phyloP scores from a whole-genome alignment of 345 rosid species.

The Murraya paniculata region DNA sequence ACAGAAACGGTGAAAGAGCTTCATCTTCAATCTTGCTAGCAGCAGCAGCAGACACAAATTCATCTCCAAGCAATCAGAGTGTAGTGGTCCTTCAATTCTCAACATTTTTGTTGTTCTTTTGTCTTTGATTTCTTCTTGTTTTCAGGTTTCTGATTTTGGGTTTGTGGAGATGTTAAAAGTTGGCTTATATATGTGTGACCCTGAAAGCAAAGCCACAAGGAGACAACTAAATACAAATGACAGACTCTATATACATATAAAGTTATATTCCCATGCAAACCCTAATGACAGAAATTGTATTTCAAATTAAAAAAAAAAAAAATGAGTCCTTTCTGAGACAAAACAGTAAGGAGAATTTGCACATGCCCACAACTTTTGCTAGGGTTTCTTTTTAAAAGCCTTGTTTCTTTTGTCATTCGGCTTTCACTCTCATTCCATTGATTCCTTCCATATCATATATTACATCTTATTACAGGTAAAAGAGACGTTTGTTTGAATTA shows the following conservation, averaged over 20 bases:
- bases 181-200: not conserved
- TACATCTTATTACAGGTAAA: not conserved
- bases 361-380: not conserved
- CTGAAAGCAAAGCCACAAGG: not conserved
- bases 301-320: not conserved
- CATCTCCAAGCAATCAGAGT: not conserved
- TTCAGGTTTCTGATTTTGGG: not conserved
- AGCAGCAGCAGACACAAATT: not conserved
- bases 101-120: not conserved
- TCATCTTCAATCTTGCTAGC: not conserved
- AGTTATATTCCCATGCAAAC: not conserved
- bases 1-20: not conserved
- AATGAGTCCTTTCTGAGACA: not conserved
- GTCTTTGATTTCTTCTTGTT: not conserved
- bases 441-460: not conserved
- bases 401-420: slow-evolving; percentile 3
- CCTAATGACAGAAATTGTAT: not conserved
- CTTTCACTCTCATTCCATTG: not conserved
- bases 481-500: not conserved
- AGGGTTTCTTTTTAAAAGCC: not conserved
- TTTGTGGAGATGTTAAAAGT: not conserved
- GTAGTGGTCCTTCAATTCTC: not conserved
- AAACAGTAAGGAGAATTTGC: not conserved
- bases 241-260: not conserved
- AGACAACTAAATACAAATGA: not conserved